A percentile compares a stretch with the other conserved stretches of the same genome.
These are phyloP conservation scores for Pezicula carpinea DNA, from an alignment of 2,329 filamentous ascomycete genomes.

Conservation along the genomic window DNA sequence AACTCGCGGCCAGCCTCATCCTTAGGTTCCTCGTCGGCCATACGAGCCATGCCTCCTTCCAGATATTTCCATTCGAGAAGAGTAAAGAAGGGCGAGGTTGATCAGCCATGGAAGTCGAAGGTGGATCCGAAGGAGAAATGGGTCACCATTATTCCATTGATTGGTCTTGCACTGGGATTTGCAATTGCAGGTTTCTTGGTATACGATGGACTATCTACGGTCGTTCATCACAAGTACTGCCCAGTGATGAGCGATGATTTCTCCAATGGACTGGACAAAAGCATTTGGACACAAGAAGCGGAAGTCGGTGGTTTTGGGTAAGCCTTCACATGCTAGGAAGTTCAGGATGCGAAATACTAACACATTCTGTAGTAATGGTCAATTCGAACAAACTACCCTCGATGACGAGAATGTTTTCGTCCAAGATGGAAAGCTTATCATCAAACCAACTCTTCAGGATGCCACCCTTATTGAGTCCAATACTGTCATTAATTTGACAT, in stretches of 20 bases:
- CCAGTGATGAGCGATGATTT: slow-evolving; percentile 47
- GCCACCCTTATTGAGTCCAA: slow-evolving; percentile 59
- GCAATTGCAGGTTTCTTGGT: slow-evolving; percentile 65
- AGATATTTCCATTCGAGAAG: slow-evolving; percentile 34
- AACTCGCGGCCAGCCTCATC: slow-evolving; percentile 38
- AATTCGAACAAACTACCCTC: slow-evolving; percentile 74
- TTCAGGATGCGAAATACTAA: slow-evolving; percentile 6
- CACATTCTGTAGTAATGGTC: slow-evolving; percentile 56
- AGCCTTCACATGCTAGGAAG: slow-evolving; percentile 44
- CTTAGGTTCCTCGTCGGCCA: slow-evolving; percentile 35
- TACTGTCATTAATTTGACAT: slow-evolving; percentile 62
- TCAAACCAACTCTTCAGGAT: slow-evolving; percentile 76
- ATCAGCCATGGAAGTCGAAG: slow-evolving; percentile 73
- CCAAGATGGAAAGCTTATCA: slow-evolving; percentile 62
- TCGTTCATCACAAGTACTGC: slow-evolving; percentile 64
- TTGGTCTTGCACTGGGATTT: slow-evolving; percentile 67
- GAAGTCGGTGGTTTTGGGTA: slow-evolving; percentile 35
- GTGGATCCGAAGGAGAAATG: slow-evolving; percentile 78
- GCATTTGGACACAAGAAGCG: slow-evolving; percentile 46
- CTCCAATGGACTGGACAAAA: slow-evolving; percentile 43
- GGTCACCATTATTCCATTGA: slow-evolving; percentile 73
- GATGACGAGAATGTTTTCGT: slow-evolving; percentile 72
- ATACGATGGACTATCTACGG: slow-evolving; percentile 68
- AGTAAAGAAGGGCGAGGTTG: slow-evolving; percentile 66
- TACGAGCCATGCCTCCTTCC: slow-evolving; percentile 19